Percentiles rank a stretch among this genome's conserved stretches.
Conservation (phyloP, 805 yeast genomes). For the Yamadazyma philogaea region DNA sequence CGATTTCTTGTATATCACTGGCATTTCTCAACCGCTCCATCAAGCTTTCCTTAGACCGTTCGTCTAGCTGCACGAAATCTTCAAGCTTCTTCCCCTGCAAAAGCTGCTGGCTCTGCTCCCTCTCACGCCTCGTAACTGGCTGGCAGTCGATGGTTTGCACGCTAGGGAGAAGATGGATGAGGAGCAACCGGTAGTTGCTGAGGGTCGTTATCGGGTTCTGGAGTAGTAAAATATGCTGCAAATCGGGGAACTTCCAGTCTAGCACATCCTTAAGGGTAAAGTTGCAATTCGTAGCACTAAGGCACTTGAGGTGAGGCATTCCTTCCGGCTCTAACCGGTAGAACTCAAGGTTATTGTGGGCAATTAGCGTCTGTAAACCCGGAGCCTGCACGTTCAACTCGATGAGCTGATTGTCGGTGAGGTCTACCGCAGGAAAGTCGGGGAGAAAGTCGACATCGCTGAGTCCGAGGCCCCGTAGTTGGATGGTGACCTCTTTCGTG, state of each 20-base stretch:
- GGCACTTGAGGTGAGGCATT: conserved; percentile 6
- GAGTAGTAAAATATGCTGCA: conserved; percentile 45
- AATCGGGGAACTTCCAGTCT: conserved; percentile 29
- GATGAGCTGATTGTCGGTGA: conserved; percentile 71
- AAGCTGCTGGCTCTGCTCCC: conserved; percentile 41
- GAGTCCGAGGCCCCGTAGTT: conserved; percentile 31
- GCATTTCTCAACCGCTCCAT: conserved; percentile 59
- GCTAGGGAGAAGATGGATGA: conserved; percentile 61
- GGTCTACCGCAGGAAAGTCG: conserved; percentile 53
- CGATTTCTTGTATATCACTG: conserved; percentile 62
- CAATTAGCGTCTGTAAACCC: conserved; percentile 47
- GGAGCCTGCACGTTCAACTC: conserved; percentile 45
- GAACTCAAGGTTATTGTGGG: conserved; percentile 55
- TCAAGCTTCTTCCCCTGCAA: conserved; percentile 24
- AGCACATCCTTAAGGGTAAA: conserved; percentile 9
- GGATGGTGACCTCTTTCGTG: conserved; percentile 32
- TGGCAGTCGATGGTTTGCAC: conserved; percentile 66
- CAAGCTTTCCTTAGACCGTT: conserved; percentile 31
- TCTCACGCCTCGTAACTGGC: conserved; percentile 56
- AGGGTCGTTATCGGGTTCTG: conserved; percentile 56
- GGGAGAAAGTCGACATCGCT: conserved; percentile 36
- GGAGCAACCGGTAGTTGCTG: conserved; percentile 55
- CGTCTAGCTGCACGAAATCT: conserved; percentile 15
- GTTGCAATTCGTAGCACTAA: conserved; percentile 11
- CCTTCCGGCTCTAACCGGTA: conserved; percentile 5